Base-by-base conservation (phyloP, 2,329 filamentous ascomycete genomes). In the Exophiala sideris region DNA sequence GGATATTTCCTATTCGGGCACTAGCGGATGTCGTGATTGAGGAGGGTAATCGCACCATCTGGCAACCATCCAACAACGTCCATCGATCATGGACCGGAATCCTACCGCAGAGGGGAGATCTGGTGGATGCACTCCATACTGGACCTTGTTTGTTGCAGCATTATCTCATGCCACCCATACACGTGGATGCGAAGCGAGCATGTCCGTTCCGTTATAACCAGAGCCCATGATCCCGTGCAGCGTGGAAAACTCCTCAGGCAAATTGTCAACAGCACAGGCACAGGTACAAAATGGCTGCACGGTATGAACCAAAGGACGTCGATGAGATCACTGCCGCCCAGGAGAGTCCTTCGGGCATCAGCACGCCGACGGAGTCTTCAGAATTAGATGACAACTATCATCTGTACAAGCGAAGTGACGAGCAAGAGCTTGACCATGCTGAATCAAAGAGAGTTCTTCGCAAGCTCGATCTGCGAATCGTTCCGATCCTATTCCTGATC, bases 301-400 rank as follows among this genome's bases (percentile, higher is more conserved):
- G 40, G 20, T 21, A 57, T 35, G 50, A 35, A 44, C 49, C 45
- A 8, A 16, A 21, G 32, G 52, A 50, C 10, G 42, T 35, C 5
- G 56, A 59, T 45, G 52, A 59, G 49, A 56, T 59, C 32, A 46
- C 49, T 16, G 35, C 49, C 18, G 36, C 48, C 21, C 56, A 50
- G 10, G 21, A n/a, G 16, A 50, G 41, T 50, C 56, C 56, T 24
- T 50, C 52, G 2, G 14, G 39, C n/a, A 39, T 46, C 33, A 53
- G 42, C 39, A 32, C 42, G 11, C 46, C 54, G 5, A 10, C 45
- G 6, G 41, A 45, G 8, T 55, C 57, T 2, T 32, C 51, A 11
- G 65, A 69, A 46, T 54, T 64, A 10, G 71, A 73, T 57, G 70
- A 71, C 4, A 71, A 66, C 50, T 73, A 73, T 60, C 66, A 67